phyloP scores from a whole-genome alignment of 2,329 filamentous ascomycete genomes.

The Zarea fungicola region DNA sequence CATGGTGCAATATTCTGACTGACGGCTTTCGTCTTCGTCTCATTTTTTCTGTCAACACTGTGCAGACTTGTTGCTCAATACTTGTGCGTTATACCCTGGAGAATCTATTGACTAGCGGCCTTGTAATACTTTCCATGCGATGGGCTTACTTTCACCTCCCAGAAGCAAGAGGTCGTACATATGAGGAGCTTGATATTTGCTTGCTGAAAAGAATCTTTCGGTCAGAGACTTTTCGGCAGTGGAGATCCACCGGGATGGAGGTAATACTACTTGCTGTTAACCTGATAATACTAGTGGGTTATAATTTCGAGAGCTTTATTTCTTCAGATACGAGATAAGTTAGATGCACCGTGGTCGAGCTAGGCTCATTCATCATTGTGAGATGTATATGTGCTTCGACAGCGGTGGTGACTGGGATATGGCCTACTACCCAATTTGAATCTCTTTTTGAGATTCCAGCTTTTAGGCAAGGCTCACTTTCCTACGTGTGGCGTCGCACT shows the following conservation, averaged over 20 bases:
- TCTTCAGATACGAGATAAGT: no score
- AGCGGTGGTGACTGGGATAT: no score
- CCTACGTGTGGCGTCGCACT: no score
- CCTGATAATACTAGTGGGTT: not conserved
- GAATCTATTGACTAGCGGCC: constrained; percentile 27
- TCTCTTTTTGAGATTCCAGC: no score
- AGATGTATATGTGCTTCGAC: no score
- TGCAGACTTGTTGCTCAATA: constrained; percentile 37
- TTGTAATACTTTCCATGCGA: constrained; percentile 16
- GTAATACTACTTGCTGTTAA: not conserved
- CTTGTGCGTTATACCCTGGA: constrained; percentile 42
- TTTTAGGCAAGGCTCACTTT: not conserved
- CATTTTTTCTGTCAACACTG: constrained; percentile 39
- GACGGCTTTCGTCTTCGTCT: constrained; percentile 39
- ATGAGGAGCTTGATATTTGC: constrained; percentile 24
- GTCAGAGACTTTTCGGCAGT: constrained; percentile 15
- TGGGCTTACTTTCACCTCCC: constrained; percentile 24
- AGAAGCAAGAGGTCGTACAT: constrained; percentile 23
- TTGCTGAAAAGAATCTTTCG: constrained; percentile 21
- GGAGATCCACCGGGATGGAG: not conserved
- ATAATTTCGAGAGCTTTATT: not conserved
- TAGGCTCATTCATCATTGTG: no score
- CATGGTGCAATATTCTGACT: constrained; percentile 34
- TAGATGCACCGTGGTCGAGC: no score
- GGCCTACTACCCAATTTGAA: no score